A percentile compares a stretch with the other conserved stretches of the same genome.
These are phyloP conservation scores for Kregervanrija delftensis DNA, from an alignment of 805 yeast species.

Conservation along the genomic window DNA sequence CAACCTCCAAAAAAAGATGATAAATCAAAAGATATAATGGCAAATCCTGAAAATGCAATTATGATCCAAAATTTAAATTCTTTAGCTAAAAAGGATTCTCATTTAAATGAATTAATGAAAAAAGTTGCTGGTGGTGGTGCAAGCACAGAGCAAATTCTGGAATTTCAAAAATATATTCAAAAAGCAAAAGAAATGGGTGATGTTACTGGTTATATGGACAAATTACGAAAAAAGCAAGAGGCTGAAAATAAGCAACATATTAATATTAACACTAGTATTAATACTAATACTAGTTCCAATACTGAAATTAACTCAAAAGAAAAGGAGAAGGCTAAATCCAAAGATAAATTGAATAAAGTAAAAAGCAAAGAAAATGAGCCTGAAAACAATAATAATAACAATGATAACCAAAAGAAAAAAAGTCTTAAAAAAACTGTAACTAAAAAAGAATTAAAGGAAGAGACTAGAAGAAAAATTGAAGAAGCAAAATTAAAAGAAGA, in stretches of 20 bases:
- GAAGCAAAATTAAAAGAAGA: constrained; percentile 10
- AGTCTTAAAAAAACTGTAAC: not conserved
- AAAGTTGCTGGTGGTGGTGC: constrained; percentile 83
- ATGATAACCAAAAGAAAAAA: not conserved
- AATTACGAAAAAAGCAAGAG: constrained; percentile 15
- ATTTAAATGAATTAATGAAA: constrained; percentile 68
- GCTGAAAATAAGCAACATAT: not conserved
- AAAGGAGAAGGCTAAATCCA: too few species aligned
- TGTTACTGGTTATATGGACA: constrained; percentile 21
- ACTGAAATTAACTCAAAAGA: too few species aligned
- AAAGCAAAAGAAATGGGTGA: constrained; percentile 72
- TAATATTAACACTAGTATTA: not conserved
- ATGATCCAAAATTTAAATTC: constrained; percentile 82
- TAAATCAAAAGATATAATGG: constrained; percentile 21
- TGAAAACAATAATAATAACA: too few species aligned
- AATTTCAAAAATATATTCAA: constrained; percentile 75
- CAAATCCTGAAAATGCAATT: constrained; percentile 58
- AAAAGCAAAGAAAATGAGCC: too few species aligned
- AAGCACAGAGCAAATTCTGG: constrained; percentile 58
- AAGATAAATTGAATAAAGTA: too few species aligned
- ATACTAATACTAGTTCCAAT: too few species aligned
- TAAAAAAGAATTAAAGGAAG: constrained; percentile 8
- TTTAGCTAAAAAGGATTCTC: constrained; percentile 68
- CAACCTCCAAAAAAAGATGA: constrained; percentile 10
- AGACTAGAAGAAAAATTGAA: constrained; percentile 8